Evolutionary conservation across 2,329 filamentous ascomycete genomes (phyloP).

Genomic region (Xylaria arbuscula): DNA sequence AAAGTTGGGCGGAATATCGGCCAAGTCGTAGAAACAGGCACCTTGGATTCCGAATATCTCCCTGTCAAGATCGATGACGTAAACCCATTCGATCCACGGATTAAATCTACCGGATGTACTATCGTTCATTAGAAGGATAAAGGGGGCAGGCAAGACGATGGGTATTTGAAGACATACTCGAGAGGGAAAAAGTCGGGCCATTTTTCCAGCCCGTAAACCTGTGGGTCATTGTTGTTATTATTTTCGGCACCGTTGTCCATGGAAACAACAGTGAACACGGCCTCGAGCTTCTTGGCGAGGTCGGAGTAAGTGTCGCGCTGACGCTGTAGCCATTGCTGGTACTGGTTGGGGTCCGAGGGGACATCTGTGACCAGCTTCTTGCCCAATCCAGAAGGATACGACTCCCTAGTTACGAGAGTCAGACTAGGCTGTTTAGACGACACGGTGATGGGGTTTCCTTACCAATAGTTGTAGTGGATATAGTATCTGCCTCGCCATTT

Average conservation of each 20-base stretch:
- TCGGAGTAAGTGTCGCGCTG: constrained; percentile 4
- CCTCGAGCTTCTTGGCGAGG: neutral
- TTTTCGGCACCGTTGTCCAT: neutral
- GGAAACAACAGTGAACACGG: constrained; percentile 3
- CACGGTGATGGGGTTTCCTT: constrained; percentile 1
- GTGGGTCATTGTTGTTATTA: neutral
- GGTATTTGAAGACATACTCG: constrained; percentile 12
- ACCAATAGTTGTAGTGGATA: neutral
- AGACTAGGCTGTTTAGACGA: neutral
- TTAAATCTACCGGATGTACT: neutral
- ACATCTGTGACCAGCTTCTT: neutral
- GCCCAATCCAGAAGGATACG: neutral
- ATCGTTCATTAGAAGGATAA: neutral
- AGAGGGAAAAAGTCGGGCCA: neutral
- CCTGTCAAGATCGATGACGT: constrained; percentile 23
- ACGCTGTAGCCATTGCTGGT: constrained; percentile 12
- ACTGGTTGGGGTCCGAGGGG: constrained; percentile 6
- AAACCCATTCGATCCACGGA: neutral
- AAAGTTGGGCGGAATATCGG: constrained; percentile 5
- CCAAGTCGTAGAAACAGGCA: constrained; percentile 11
- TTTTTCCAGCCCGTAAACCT: neutral
- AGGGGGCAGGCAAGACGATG: neutral
- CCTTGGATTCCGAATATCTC: constrained; percentile 20
- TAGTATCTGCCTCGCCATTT: constrained; percentile 25
- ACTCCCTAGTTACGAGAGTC: constrained; percentile 3